Base-by-base conservation (phyloP, 2,329 filamentous ascomycete species). In the Davidsoniella virescens region DNA sequence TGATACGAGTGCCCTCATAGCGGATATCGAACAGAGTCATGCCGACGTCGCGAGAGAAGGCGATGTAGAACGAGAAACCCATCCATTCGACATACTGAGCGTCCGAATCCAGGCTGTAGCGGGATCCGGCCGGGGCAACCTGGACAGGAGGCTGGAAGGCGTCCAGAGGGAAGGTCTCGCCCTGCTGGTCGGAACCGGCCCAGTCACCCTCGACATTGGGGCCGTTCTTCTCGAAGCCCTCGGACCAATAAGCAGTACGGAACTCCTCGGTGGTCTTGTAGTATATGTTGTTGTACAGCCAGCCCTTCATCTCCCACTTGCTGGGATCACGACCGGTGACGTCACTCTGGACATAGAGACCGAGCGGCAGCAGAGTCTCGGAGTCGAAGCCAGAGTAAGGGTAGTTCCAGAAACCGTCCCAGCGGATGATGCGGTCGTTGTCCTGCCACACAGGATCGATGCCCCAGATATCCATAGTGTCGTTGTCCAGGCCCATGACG, bases 31-130 rank as follows among this genome's bases (percentile, higher is more conserved):
- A 70, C 10, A 74, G 60, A 54, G 63, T 65, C 8, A 73, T 55
- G 1, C 70, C 71, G 1, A 68, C 64, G 2, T 66, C 62, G 39
- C 65, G 65, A 5, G 64, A 64, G 54, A 65, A 67, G 9, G 65
- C 60, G 18, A 73, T 60, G 59, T 72, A 75, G 58, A 75, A 74
- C 3, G 65, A 64, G 61, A 70, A 76, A 16, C 69, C 71, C 60
- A 75, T 68, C 64, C 68, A 75, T 52, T 69, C 67, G 36, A 76
- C 63, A 54, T 69, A 75, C 46, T 65, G 63, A 52, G 70, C 58
- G 36, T 67, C 58, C 25, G 55, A 50, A 54, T 75, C 72, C 12
- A 75, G 47, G 46, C 59, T 61, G 58, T 67, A 67, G 2, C 65
- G 61, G 54, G 65, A 66, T 29, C 65, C 65, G 2, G 63, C 63